Evolutionary conservation across 2,329 filamentous ascomycete genomes (phyloP).

Genomic region (Trichoderma polysporum): DNA sequence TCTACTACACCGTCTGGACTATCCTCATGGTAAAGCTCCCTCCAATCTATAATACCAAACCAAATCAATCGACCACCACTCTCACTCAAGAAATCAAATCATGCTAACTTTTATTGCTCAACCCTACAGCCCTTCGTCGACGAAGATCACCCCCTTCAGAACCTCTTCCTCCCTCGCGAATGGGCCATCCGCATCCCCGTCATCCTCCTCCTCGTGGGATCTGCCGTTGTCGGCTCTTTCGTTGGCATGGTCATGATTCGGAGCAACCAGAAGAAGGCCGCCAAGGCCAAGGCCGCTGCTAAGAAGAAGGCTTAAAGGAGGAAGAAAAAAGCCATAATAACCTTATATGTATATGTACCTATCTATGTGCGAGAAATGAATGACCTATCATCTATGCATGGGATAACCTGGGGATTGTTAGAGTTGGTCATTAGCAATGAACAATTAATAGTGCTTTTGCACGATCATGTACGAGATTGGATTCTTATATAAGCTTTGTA

Average conservation of each 20-base stretch:
- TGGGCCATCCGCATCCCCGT: constrained; percentile 99
- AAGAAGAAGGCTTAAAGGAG: constrained; percentile 77
- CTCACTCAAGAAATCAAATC: not conserved
- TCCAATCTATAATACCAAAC: constrained; percentile 8
- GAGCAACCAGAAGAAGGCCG: constrained; percentile 96
- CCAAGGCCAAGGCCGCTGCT: constrained; percentile 80
- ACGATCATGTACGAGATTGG: not conserved
- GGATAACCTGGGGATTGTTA: not conserved
- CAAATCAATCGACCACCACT: not conserved
- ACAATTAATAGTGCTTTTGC: not conserved
- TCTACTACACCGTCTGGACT: constrained; percentile 97
- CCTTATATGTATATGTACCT: constrained; percentile 1
- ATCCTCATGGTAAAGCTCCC: constrained; percentile 76
- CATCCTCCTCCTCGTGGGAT: constrained; percentile 88
- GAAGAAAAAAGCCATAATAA: not conserved
- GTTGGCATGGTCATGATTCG: constrained; percentile 97
- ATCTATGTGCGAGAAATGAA: not conserved
- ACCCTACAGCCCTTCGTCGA: constrained; percentile 94
- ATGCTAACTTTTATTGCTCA: not conserved
- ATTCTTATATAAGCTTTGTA: not conserved
- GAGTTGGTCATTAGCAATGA: constrained; percentile 5
- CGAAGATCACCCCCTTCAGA: constrained; percentile 86
- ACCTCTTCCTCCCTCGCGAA: constrained; percentile 92
- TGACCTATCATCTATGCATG: not conserved
- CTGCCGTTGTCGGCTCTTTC: constrained; percentile 93